Base-by-base conservation (phyloP, 495 filamentous ascomycete species). In the Saxophila tyrrhenica region DNA sequence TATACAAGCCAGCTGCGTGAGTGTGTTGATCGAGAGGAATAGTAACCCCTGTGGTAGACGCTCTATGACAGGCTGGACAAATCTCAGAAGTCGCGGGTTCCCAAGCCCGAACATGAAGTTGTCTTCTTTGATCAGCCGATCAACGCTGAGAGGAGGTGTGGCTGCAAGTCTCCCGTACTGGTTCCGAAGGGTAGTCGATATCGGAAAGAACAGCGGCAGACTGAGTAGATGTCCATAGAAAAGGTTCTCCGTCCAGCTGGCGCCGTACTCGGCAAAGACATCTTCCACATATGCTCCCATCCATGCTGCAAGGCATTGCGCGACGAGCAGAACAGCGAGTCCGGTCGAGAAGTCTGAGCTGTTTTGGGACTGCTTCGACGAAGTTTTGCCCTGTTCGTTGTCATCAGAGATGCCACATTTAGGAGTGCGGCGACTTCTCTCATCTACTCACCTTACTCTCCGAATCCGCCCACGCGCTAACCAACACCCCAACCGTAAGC, bases 261-360 rank as follows among this genome's bases (percentile, higher is more conserved):
- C 82, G 21, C 90, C 89, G 70, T 95, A 86, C 20, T 71, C 77
- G 55, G 79, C 78, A 68, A 96, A 99, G 3, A 89, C 87, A 57
- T 85, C 78, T 66, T 98, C 88, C 0, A 89, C 89, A 69, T 95
- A 99, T 32, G 95, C 77, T 39, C 92, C 92, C 81, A 96, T 96
- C 58, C 89, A 85, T 38, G 92, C 88, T 21, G 89, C 94, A 32
- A 97, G 73, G 5, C 94, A 67, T 70, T 96, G 94, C 1, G 92
- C 92, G 52, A 95, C 59, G 45, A 91, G 86, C 39, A 99, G 80
- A 46, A 99, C 84, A 1, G 71, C 70, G 21, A 99, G 84, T 1
- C 94, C 92, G 0, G 75, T 82, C n/a, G 80, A 69, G 52, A 92
- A 89, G 65, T 71, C 51, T 2, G 66, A 60, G 48, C 62, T 39